Percentiles rank a stretch among this genome's conserved stretches.
These are phyloP conservation scores for Pythium grandisporangium DNA, from an alignment of 352 stramenopile genomes.

Conservation along the genomic window DNA sequence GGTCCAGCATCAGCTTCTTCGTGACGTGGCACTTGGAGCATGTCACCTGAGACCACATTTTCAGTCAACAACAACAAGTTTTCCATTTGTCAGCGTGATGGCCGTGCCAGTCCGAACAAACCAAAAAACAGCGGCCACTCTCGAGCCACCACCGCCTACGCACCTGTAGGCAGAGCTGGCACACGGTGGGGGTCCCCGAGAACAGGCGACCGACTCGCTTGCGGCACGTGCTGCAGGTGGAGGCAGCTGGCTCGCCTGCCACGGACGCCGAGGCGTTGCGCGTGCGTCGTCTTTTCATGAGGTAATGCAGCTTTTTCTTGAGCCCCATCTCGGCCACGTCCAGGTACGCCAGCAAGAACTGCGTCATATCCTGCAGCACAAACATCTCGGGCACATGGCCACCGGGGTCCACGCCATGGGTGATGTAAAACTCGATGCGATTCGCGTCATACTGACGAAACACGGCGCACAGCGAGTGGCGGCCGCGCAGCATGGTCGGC, in stretches of 20 bases:
- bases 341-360: conserved; percentile 4
- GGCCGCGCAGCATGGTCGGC: conserved; percentile 17
- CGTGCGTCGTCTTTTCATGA: conserved; percentile 18
- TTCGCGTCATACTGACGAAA: conserved; percentile 30
- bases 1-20: no score
- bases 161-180: conserved; percentile 10
- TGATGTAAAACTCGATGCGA: conserved; percentile 30
- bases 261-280: no score
- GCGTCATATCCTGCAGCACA: conserved; percentile 14
- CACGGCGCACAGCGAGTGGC: conserved; percentile 23
- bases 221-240: background rate
- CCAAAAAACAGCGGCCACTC: no score
- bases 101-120: no score
- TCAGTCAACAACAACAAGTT: no score
- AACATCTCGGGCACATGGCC: background rate
- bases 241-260: no score
- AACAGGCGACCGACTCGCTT: conserved; percentile 3
- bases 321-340: conserved; percentile 13
- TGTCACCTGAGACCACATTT: no score
- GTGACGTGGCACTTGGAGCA: no score
- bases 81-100: no score
- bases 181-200: background rate
- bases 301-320: conserved; percentile 37
- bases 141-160: no score
- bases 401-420: conserved; percentile 16